Conservation (phyloP, 345 rosid species). For the Mallotus nudiflorus region DNA sequence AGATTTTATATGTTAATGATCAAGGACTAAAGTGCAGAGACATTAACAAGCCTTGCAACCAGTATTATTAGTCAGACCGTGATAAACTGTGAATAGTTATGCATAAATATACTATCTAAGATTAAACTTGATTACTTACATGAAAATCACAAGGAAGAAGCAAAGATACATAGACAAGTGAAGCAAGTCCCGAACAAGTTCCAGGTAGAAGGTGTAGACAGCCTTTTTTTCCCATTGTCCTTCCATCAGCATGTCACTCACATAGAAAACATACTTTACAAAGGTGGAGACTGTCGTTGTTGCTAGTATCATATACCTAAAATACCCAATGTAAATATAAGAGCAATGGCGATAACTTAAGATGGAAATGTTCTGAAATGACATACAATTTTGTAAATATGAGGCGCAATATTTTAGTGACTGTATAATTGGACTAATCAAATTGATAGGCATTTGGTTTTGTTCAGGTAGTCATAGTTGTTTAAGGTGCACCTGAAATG, state of each 20-base stretch:
- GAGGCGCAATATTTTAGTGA: neutral
- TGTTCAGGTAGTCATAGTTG: too few relatives aligned
- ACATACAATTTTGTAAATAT: neutral
- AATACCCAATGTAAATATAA: slow-evolving; percentile 14
- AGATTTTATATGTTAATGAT: too few relatives aligned
- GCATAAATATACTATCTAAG: neutral
- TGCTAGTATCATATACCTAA: slow-evolving; percentile 93
- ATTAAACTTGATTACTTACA: slow-evolving; percentile 54
- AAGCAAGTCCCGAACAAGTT: slow-evolving; percentile 90
- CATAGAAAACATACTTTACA: slow-evolving; percentile 83
- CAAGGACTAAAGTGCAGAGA: too few relatives aligned
- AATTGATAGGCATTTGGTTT: neutral
- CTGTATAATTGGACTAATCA: neutral
- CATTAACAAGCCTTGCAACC: neutral
- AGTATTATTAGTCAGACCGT: too few relatives aligned
- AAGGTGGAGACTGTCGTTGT: slow-evolving; percentile 83
- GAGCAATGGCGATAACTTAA: neutral
- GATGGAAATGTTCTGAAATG: neutral
- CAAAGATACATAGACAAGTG: slow-evolving; percentile 92
- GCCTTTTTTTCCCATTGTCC: slow-evolving; percentile 98
- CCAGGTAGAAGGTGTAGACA: slow-evolving; percentile 91
- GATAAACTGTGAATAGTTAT: neutral
- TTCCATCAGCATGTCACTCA: slow-evolving; percentile 88
- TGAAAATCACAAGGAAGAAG: slow-evolving; percentile 93
- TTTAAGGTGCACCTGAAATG: too few relatives aligned